phyloP scores from a whole-genome alignment of 75 land plant genomes.

The Sequoia sempervirens region DNA sequence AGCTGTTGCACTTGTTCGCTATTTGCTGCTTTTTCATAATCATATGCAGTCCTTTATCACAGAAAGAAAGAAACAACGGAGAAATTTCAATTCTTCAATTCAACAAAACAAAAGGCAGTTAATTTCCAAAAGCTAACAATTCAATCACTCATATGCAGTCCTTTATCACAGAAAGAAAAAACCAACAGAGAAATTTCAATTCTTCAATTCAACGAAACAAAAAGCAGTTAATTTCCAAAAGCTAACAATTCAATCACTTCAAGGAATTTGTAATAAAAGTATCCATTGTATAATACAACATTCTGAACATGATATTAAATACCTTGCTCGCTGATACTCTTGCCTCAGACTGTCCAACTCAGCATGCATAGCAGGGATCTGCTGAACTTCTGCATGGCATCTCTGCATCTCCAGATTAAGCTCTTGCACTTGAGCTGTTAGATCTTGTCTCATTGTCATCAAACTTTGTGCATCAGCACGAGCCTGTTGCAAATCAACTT shows the following conservation, averaged over 20 bases:
- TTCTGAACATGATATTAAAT: neutral
- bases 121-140: neutral
- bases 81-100: neutral
- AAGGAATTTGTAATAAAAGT: neutral
- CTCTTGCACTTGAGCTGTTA: constrained; percentile 44
- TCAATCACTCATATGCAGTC: constrained; percentile 30
- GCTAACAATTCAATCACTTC: neutral
- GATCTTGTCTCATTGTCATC: constrained; percentile 56
- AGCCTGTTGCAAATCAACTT: constrained; percentile 54
- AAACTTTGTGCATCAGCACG: constrained; percentile 54
- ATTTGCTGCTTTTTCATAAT: constrained; percentile 34
- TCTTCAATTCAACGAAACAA: neutral
- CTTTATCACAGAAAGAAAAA: constrained; percentile 8
- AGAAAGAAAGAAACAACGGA: neutral
- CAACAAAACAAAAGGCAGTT: neutral
- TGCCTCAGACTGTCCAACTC: constrained; percentile 68
- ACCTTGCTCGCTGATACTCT: constrained; percentile 79
- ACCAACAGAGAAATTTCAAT: neutral
- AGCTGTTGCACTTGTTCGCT: constrained; percentile 29
- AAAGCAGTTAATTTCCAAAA: neutral
- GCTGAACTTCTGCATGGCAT: constrained; percentile 53
- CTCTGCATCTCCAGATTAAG: constrained; percentile 60
- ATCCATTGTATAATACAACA: neutral
- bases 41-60: constrained; percentile 27
- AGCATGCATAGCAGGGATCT: constrained; percentile 53